Conservation (phyloP, 176 grass and related monocot genomes). For the Oryza longistaminata region DNA sequence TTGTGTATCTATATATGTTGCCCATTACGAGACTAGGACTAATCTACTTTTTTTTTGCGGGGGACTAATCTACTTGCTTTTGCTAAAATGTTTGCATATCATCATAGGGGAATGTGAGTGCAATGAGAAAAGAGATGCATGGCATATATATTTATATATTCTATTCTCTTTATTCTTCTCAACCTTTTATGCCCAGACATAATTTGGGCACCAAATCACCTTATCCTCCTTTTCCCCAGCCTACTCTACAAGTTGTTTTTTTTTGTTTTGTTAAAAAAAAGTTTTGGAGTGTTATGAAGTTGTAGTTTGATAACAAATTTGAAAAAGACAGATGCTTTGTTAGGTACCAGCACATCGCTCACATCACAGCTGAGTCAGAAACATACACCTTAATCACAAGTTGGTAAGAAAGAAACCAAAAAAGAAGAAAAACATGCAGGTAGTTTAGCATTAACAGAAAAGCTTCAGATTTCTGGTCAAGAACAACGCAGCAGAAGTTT, state of each 20-base stretch:
- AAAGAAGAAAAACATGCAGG: background rate
- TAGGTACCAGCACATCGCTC: constrained; percentile 3
- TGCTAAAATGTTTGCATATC: constrained; percentile 52
- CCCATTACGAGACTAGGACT: constrained; percentile 24
- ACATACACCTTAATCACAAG: constrained; percentile 17
- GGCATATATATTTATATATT: constrained; percentile 32
- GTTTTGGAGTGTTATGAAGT: background rate
- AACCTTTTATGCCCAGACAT: background rate
- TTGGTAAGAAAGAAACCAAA: background rate
- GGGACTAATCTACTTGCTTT: constrained; percentile 36
- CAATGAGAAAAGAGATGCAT: background rate
- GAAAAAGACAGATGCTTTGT: background rate
- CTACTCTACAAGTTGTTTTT: background rate
- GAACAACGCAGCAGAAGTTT: background rate
- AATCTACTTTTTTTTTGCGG: too few relatives aligned
- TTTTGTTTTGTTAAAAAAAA: background rate
- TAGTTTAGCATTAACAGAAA: background rate
- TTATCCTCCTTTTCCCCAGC: background rate
- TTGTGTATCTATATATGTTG: constrained; percentile 32
- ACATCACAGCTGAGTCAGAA: background rate
- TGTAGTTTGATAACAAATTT: background rate
- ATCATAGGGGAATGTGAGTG: constrained; percentile 44
- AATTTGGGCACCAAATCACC: background rate
- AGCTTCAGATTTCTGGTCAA: background rate
- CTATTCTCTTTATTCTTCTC: constrained; percentile 8